Conservation (phyloP, 331 rosid species). For the Acacia pycnantha region DNA sequence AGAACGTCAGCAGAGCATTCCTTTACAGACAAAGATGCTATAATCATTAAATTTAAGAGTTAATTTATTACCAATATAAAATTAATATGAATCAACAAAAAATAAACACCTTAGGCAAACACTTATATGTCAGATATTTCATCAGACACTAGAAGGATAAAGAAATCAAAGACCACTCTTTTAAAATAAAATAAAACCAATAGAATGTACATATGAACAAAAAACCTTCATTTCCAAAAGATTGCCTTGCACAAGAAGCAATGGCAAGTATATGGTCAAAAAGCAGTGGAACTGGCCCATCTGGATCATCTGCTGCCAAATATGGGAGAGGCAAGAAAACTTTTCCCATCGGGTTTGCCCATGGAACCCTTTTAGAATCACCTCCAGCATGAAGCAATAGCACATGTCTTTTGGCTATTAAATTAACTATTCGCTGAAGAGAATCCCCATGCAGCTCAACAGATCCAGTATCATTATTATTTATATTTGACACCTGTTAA, state of each 20-base stretch:
- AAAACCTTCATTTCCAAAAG: constrained; percentile 83
- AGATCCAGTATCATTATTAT: constrained; percentile 27
- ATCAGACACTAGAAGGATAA: background rate
- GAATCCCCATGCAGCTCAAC: constrained; percentile 20
- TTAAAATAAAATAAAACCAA: background rate
- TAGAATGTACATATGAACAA: constrained; percentile 13
- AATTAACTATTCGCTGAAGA: constrained; percentile 35
- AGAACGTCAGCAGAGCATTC: constrained; percentile 18
- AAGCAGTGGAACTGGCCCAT: constrained; percentile 91
- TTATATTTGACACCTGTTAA: constrained; percentile 38
- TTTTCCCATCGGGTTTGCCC: constrained; percentile 99
- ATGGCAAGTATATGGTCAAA: constrained; percentile 92
- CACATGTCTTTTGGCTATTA: constrained; percentile 58
- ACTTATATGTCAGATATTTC: background rate
- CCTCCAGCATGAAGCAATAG: constrained; percentile 97
- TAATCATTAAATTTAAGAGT: background rate
- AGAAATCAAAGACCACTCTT: too few species aligned
- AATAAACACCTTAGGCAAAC: background rate
- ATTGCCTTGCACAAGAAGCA: constrained; percentile 90
- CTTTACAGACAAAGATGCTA: background rate
- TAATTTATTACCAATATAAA: background rate
- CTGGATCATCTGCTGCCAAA: constrained; percentile 88
- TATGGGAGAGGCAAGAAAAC: constrained; percentile 89
- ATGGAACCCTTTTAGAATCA: constrained; percentile 94
- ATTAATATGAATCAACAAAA: background rate